Evolutionary conservation across 768 basidiomycete genomes (phyloP), one percentile per base, ranked within the genome.

Genomic region (Neoboletus brunneissimus): DNA sequence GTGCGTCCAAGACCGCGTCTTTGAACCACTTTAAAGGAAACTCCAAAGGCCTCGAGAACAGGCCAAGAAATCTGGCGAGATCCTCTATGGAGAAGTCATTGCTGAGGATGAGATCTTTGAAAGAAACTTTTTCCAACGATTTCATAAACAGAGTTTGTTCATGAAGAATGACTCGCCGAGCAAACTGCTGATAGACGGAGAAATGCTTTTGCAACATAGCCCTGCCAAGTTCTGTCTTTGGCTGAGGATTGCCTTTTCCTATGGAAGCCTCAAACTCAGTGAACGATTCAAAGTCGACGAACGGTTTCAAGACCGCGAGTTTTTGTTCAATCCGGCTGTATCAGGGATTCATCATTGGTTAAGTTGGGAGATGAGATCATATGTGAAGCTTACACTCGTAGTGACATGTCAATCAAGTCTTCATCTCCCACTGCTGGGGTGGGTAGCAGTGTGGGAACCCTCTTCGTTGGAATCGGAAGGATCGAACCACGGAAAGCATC

Each of bases 41-140:
- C 5, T 3, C 59, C 22, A n/a, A 69, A 3, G 43, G 53, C 3
- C 25, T 7, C 8, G 18, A 5, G 18, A 61, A 62, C 18, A 62
- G 22, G 1, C 49, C 22, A 2, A 52, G 0, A 38, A 70, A 62
- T 48, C 35, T 56, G 27, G 22, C 3, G 9, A 59, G 12, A 42
- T 74, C 71, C 5, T 67, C 68, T 0, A 58, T 29, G 0, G 64
- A 58, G 44, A 74, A 72, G 31, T 72, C 66, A 4, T 74, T 64
- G 29, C 67, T 64, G 40, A 73, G 58, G 22, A 73, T 37, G n/a
- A 74, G 49, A 47, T 74, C 72, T 45, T 63, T 63, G 49, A 74
- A 62, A 15, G 72, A 74, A 3, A 70, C 72, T 38, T 62, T 73
- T 15, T 64, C 64, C 25, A 66, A n/a, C 4, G 71, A 55, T 45